Evolutionary conservation across 768 basidiomycete genomes (phyloP).

Genomic region (Arthromyces matolae): DNA sequence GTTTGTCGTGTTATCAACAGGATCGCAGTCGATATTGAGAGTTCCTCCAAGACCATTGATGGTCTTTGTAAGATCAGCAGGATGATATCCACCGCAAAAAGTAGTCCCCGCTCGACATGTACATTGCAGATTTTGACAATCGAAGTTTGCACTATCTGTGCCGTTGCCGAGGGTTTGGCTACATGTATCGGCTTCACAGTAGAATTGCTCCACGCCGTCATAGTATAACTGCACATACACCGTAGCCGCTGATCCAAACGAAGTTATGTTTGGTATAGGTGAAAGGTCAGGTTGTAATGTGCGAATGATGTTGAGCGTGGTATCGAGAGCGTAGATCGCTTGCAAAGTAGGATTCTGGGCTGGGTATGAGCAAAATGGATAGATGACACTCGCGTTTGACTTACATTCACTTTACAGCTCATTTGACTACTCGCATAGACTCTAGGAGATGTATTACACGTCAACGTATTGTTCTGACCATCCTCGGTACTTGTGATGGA

Average conservation of each 20-base stretch:
- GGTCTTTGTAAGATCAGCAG: conserved; percentile 49
- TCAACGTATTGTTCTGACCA: conserved; percentile 59
- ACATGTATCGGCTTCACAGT: conserved; percentile 72
- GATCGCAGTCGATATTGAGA: conserved; percentile 65
- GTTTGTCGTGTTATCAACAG: conserved; percentile 37
- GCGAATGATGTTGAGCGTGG: conserved; percentile 77
- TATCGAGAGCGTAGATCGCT: conserved; percentile 63
- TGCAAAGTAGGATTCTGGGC: conserved; percentile 81
- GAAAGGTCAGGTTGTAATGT: conserved; percentile 67
- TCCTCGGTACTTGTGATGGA: conserved; percentile 22
- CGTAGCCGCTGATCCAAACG: conserved; percentile 50
- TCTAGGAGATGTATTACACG: conserved; percentile 64
- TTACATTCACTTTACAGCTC: conserved; percentile 78
- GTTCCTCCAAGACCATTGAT: conserved; percentile 66
- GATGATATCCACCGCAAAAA: conserved; percentile 64
- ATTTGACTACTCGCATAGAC: conserved; percentile 81
- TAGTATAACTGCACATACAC: conserved; percentile 75
- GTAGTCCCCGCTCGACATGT: conserved; percentile 63
- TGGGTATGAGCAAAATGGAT: not conserved
- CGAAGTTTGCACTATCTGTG: conserved; percentile 52
- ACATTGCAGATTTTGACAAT: conserved; percentile 72
- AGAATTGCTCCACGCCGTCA: conserved; percentile 84
- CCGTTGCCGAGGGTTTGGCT: conserved; percentile 46
- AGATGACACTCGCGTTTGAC: conserved; percentile 25
- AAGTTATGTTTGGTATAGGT: conserved; percentile 59